A percentile compares a stretch with the other conserved stretches of the same genome.
These are phyloP conservation scores for Sporothrix curviconia DNA, from an alignment of 2,329 filamentous ascomycete genomes.

Conservation along the genomic window DNA sequence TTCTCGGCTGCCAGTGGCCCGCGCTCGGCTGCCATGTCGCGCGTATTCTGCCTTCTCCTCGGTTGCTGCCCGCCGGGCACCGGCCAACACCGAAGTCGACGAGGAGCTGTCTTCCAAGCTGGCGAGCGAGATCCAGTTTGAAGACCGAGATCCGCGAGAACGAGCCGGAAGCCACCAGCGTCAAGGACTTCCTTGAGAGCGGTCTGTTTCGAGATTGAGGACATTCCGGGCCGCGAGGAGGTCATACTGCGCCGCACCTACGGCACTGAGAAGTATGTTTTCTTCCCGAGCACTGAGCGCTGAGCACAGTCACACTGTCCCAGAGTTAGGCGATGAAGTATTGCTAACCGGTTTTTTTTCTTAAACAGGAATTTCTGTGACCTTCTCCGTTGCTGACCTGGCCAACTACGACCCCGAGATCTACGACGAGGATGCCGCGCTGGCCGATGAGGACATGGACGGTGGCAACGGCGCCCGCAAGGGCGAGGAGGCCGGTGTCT, in stretches of 20 bases:
- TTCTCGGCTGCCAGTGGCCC: constrained; percentile 29
- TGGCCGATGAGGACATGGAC: constrained; percentile 48
- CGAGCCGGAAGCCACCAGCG: constrained; percentile 64
- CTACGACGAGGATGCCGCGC: constrained; percentile 48
- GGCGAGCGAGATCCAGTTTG: constrained; percentile 73
- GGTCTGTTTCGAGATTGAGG: constrained; percentile 76
- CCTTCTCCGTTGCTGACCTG: constrained; percentile 80
- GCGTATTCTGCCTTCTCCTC: constrained; percentile 42
- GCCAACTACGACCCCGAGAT: constrained; percentile 57
- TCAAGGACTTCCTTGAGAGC: constrained; percentile 85
- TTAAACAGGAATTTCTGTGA: constrained; percentile 50
- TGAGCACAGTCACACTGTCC: not conserved
- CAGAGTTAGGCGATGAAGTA: not conserved
- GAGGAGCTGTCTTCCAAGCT: constrained; percentile 82
- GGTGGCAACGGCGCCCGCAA: constrained; percentile 30
- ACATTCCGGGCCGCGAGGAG: constrained; percentile 78
- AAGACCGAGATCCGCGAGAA: constrained; percentile 72
- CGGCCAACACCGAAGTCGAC: constrained; percentile 49
- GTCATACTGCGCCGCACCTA: constrained; percentile 77
- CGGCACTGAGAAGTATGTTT: constrained; percentile 75
- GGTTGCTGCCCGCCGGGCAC: constrained; percentile 36
- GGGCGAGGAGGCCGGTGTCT: constrained; percentile 44
- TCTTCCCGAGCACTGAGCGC: not conserved
- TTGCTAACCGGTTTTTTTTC: constrained; percentile 3
- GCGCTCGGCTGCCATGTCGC: constrained; percentile 24